phyloP scores from a whole-genome alignment of 1,284 basidiomycete genomes.

The Leccinum subspadiceum region DNA sequence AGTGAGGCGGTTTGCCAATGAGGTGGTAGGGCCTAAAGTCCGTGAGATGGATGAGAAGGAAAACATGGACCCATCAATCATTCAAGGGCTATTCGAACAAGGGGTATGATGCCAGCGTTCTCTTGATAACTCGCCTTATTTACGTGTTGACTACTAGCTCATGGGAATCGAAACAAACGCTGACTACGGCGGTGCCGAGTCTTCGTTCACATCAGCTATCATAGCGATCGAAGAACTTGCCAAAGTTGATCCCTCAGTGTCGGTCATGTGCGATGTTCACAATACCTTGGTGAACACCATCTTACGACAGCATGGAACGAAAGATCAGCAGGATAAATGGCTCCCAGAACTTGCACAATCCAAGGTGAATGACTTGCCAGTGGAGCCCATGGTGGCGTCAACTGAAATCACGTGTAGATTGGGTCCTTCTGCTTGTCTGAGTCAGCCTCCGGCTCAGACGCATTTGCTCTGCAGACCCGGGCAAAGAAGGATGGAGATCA shows the following conservation, averaged over 20 bases:
- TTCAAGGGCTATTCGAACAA: conserved; percentile 92
- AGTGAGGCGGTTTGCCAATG: conserved; percentile 88
- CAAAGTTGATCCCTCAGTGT: conserved; percentile 94
- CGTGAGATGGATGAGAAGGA: conserved; percentile 98
- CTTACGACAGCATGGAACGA: conserved; percentile 82
- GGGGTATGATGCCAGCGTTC: conserved; percentile 59
- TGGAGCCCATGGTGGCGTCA: neutral
- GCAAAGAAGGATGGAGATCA: conserved; percentile 83
- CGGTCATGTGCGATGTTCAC: conserved; percentile 96
- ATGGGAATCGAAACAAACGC: conserved; percentile 96
- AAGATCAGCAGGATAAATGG: conserved; percentile 87
- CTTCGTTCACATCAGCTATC: conserved; percentile 93
- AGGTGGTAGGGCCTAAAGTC: conserved; percentile 89
- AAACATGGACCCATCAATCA: conserved; percentile 87
- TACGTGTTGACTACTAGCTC: conserved; percentile 53
- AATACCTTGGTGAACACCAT: conserved; percentile 98
- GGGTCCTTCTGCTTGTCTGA: conserved; percentile 97
- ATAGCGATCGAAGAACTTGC: conserved; percentile 98
- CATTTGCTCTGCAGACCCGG: conserved; percentile 93
- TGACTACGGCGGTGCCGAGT: conserved; percentile 85
- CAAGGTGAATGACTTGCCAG: conserved; percentile 49
- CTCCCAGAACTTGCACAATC: conserved; percentile 80
- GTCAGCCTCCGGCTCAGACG: conserved; percentile 91
- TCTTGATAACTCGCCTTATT: neutral
- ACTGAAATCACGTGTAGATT: conserved; percentile 51